Evolutionary conservation across 163 green algal genomes (phyloP), one percentile per base, ranked within the genome.

Genomic region (Chlamydomonas reinhardtii): DNA sequence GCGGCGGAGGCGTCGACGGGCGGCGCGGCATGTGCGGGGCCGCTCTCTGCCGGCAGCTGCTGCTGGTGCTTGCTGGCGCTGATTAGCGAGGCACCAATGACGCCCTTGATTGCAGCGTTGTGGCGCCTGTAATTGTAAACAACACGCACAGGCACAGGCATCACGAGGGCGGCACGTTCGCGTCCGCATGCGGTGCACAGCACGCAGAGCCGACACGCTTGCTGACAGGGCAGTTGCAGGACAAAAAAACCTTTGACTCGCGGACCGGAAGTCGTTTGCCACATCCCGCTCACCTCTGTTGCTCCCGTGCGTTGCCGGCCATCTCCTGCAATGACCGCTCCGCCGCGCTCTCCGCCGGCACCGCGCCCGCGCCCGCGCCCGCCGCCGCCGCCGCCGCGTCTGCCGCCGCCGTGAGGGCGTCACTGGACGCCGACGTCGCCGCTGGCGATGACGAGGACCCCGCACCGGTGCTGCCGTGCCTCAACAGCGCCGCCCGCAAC

Each of bases 401-500:
- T 17, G 48, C 48, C 48, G 48, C 19, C 15, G 19, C 31, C 15
- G n/a, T n/a, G 34, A 32, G 15, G 34, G 69, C 32, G 15, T 12
- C 71, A 2, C 25, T 22, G 34, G 37, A 76, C 72, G 72, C 72
- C 72, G 17, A 15, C 25, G 17, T 48, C 0, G 32, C 27, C 39
- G 17, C 5, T 1, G 22, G 32, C 8, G 24, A 15, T 8, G 31
- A 39, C 14, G 16, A 27, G 48, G 48, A 56, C 11, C 11, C 31
- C 2, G 66, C n/a, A 0, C 14, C 31, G 66, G 29, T 16, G 66
- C 66, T 73, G 66, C 64, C 4, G 9, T 14, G 29, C n/a, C 31
- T 31, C 73, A 68, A 29, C 43, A 78, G 72, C 9, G 72, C 72
- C 43, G 34, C 72, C 72, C 72, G 11, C 43, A 78, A 48, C 73